Base-by-base conservation (phyloP, 805 yeast genomes). In the Ogataea trehalophila region DNA sequence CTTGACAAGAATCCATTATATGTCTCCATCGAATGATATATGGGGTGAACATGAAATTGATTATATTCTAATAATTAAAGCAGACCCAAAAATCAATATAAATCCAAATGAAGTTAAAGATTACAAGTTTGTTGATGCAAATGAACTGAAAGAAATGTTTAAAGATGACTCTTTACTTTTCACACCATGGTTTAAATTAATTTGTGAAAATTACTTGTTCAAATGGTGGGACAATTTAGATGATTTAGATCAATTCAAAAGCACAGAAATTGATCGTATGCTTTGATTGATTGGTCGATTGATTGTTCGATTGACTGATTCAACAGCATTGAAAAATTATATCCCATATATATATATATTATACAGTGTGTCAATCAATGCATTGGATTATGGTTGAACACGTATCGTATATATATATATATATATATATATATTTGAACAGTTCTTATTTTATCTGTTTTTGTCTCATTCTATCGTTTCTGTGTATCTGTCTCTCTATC, bases 1-100 rank as follows among this genome's bases (percentile, higher is more conserved):
- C 66, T 73, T 94, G 60, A 92, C 97, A 18, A 82, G 98, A 70
- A 94, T 94, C 57, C 99, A 94, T 69, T 94, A 94, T 70, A 85
- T 83, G 75, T 90, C 97, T 7, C 89, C 90, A 41, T 81, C 81
- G 48, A 80, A 80, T 56, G 87, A 83, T 20, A 60, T 67, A 31
- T 92, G 98, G 98, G 98, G 98, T 40, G 99, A 92, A 65, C 99
- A 92, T 62, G 99, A 92, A 69, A 85, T 94, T 55, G 99, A 94
- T 69, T 94, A 94, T 68, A 94, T 94, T 55, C 75, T 94, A 60
- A 81, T 94, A 50, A 83, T 85, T 59, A 77, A 74, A 58, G 71
- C 90, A 18, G 67, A 70, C 46, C 73, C 79, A 38, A 64, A 69
- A 42, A 57, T 71, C 18, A 64, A 71, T 45, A 76, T 83, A 16